Evolutionary conservation across 1,284 basidiomycete species (phyloP).

Genomic region (Agroathelia rolfsii): DNA sequence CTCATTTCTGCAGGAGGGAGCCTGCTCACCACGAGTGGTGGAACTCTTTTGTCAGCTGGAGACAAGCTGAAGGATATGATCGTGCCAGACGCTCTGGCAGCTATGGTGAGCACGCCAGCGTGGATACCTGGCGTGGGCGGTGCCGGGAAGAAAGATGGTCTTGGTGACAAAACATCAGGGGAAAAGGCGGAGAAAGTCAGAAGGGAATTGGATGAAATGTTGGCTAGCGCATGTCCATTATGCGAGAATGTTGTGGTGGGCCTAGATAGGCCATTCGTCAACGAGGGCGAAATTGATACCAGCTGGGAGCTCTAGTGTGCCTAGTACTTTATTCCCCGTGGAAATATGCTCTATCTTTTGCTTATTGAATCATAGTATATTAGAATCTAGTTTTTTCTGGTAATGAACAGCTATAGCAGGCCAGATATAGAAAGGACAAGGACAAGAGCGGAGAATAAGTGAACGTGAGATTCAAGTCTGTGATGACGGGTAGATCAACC

Average conservation of each 20-base stretch:
- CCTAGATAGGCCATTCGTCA: slow-evolving; percentile 80
- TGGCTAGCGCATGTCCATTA: slow-evolving; percentile 81
- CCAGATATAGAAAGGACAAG: too few species aligned
- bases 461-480: too few species aligned
- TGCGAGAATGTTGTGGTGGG: slow-evolving; percentile 84
- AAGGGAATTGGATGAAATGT: slow-evolving; percentile 76
- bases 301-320: slow-evolving; percentile 68
- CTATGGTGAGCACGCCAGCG: slow-evolving; percentile 51
- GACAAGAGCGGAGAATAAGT: too few species aligned
- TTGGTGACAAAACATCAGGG: slow-evolving; percentile 41
- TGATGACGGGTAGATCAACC: slow-evolving; percentile 43
- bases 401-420: too few species aligned
- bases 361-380: too few species aligned
- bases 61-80: slow-evolving; percentile 86
- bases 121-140: slow-evolving; percentile 61
- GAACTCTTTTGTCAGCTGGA: too few species aligned
- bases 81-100: slow-evolving; percentile 81
- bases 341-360: too few species aligned
- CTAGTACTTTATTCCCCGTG: neutral
- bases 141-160: slow-evolving; percentile 33
- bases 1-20: too few species aligned
- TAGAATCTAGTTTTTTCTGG: slow-evolving; percentile 5
- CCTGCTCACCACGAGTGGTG: too few species aligned
- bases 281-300: slow-evolving; percentile 68
- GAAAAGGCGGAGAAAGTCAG: slow-evolving; percentile 61